These are phyloP conservation scores for Suhomyces anneliseae DNA, from an alignment of 1,139 yeast genomes.

Conservation along the genomic window DNA sequence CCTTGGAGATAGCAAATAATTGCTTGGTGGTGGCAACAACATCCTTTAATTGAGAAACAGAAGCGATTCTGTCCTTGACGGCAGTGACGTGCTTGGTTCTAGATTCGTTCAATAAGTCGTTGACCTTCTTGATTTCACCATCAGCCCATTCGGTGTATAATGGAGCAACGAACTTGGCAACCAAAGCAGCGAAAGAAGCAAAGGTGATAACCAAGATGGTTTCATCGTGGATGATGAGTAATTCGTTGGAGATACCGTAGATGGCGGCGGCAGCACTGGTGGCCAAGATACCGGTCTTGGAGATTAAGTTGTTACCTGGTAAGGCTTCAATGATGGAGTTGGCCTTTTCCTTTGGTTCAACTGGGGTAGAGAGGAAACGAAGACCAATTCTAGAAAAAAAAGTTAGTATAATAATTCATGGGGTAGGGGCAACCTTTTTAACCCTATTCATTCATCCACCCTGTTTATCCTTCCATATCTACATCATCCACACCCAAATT, in stretches of 20 bases:
- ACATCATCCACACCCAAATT: too few species aligned
- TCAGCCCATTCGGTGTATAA: slow-evolving; percentile 94
- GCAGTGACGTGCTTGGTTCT: slow-evolving; percentile 90
- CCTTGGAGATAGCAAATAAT: slow-evolving; percentile 90
- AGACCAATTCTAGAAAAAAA: slow-evolving; percentile 47
- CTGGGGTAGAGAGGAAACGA: slow-evolving; percentile 65
- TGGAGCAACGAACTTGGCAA: slow-evolving; percentile 90
- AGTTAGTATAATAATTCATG: slow-evolving; percentile 20
- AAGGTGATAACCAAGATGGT: slow-evolving; percentile 82
- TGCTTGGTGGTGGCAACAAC: slow-evolving; percentile 90
- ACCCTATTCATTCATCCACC: too few species aligned
- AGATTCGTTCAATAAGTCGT: slow-evolving; percentile 79
- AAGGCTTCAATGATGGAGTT: slow-evolving; percentile 83
- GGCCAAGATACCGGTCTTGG: slow-evolving; percentile 94
- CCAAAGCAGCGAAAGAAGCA: slow-evolving; percentile 69
- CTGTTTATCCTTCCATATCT: too few species aligned
- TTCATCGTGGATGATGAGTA: slow-evolving; percentile 93
- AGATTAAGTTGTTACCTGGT: slow-evolving; percentile 85
- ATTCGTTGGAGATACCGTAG: slow-evolving; percentile 91
- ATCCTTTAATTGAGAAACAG: slow-evolving; percentile 86
- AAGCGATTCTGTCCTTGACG: slow-evolving; percentile 86
- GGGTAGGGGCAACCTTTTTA: too few species aligned
- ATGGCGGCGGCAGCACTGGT: slow-evolving; percentile 92
- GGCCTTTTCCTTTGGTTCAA: slow-evolving; percentile 91
- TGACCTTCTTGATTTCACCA: slow-evolving; percentile 82